Base-by-base conservation (phyloP, 176 grass and related monocot genomes). In the Oryza glumipatula region DNA sequence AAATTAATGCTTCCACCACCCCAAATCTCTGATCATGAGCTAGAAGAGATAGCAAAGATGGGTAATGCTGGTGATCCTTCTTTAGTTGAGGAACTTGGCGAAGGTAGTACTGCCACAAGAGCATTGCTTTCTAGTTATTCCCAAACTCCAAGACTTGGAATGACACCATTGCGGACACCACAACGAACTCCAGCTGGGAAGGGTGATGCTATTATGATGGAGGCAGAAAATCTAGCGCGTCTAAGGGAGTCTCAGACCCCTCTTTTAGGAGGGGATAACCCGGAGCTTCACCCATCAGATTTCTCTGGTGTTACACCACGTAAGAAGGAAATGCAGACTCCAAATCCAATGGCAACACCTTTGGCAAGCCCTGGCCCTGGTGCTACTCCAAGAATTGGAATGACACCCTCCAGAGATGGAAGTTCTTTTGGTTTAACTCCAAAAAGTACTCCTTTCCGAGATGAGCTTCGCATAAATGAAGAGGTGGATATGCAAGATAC, bases 141-240 rank as follows among this genome's bases (percentile, higher is more conserved):
- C 33, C 94, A 97, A 77, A 97, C 89, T 82, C 92, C 92, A 80
- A 97, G 88, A 76, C 70, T 85, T 82, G 90, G 92, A 68, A 91
- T 96, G 78, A 94, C 88, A 70, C 95, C 95, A 49, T 78, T 91
- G 88, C 81, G 92, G 47, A 94, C 92, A 17, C 92, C 88, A 6
- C 95, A 97, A 74, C 86, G 95, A 89, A 97, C 95, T 44, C 88
- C 88, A 61, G 78, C 76, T 82, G 95, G 95, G 56, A 97, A 97
- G 81, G 92, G 95, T 73, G 95, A 97, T 21, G 86, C 92, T 85
- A 93, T 97, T 84, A 97, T 97, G 95, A 97, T 97, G 95, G 95
- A 97, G 79, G 95, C 95, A 74, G 95, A 97, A 82, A 94, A 97
- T 86, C 90, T 94, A 77, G 95, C 95, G 66, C 88, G 92, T 47